A percentile compares a stretch with the other conserved stretches of the same genome.
Conservation (phyloP, 2,329 filamentous ascomycete genomes). For the Colletotrichum trifolii region DNA sequence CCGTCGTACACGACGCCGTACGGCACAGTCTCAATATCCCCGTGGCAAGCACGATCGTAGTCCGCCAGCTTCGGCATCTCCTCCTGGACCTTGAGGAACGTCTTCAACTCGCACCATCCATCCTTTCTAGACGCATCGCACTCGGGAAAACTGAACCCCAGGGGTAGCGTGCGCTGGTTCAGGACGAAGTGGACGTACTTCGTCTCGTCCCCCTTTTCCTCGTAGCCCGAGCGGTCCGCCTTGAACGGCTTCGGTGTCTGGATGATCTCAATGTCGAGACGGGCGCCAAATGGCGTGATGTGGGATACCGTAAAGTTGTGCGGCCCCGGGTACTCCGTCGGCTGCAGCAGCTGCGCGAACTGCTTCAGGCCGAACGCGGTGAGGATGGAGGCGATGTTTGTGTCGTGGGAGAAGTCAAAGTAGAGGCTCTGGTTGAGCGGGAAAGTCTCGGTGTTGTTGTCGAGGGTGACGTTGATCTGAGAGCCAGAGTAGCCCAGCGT, state of each 20-base stretch:
- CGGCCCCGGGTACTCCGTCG: slow-evolving; percentile 63
- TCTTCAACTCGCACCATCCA: slow-evolving; percentile 80
- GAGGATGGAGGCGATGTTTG: slow-evolving; percentile 76
- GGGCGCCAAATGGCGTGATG: slow-evolving; percentile 77
- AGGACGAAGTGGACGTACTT: slow-evolving; percentile 80
- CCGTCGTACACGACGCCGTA: slow-evolving; percentile 55
- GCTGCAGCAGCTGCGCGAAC: slow-evolving; percentile 70
- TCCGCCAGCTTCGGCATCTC: slow-evolving; percentile 66
- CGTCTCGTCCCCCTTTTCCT: slow-evolving; percentile 62
- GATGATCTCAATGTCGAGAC: slow-evolving; percentile 81
- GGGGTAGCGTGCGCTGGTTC: slow-evolving; percentile 78
- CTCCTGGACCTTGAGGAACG: slow-evolving; percentile 73
- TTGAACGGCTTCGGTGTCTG: slow-evolving; percentile 71
- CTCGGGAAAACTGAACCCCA: slow-evolving; percentile 72
- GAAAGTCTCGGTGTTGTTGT: slow-evolving; percentile 75
- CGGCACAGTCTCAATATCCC: slow-evolving; percentile 51
- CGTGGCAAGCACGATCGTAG: slow-evolving; percentile 76
- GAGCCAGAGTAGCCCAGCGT: slow-evolving; percentile 67
- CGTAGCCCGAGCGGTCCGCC: slow-evolving; percentile 65
- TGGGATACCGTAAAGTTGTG: slow-evolving; percentile 75
- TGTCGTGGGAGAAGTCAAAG: slow-evolving; percentile 83
- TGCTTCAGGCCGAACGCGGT: slow-evolving; percentile 79
- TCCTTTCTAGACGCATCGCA: slow-evolving; percentile 73
- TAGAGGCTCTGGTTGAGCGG: slow-evolving; percentile 79
- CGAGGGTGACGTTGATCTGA: slow-evolving; percentile 76